Evolutionary conservation across 768 basidiomycete genomes (phyloP).

Genomic region (Scleroderma bovista): DNA sequence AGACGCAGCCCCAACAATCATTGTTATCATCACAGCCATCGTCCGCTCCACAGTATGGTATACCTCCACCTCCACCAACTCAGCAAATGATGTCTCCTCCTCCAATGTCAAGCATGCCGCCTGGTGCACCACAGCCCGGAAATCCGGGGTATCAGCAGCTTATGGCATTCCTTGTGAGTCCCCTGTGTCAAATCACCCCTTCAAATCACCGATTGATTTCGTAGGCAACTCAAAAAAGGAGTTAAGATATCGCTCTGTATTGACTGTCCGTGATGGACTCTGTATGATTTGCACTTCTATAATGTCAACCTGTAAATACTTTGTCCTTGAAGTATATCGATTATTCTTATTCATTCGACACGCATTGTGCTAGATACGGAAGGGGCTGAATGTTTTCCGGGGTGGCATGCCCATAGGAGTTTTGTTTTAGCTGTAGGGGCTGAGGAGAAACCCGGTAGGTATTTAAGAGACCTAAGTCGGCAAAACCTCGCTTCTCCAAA

Average conservation of each 20-base stretch:
- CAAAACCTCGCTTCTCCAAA: neutral
- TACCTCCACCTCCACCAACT: slow-evolving; percentile 36
- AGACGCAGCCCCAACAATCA: slow-evolving; percentile 35
- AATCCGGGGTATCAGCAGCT: slow-evolving; percentile 53
- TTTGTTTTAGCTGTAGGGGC: neutral
- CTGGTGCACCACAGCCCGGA: slow-evolving; percentile 38
- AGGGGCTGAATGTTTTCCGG: neutral
- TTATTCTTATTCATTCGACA: neutral
- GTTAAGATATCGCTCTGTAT: slow-evolving; percentile 5
- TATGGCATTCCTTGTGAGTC: slow-evolving; percentile 62
- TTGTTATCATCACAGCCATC: slow-evolving; percentile 28
- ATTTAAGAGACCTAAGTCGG: neutral
- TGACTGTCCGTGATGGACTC: neutral
- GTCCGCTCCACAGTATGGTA: slow-evolving; percentile 28
- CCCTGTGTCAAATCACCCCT: neutral
- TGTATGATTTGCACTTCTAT: neutral
- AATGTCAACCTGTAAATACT: slow-evolving; percentile 7
- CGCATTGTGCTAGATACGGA: neutral
- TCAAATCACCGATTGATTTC: neutral
- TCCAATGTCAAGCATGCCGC: slow-evolving; percentile 36
- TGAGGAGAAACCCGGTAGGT: neutral
- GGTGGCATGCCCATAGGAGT: no score
- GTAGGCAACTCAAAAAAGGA: slow-evolving; percentile 26
- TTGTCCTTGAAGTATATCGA: neutral
- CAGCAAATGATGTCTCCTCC: slow-evolving; percentile 38